Evolutionary conservation across 176 grass and related monocot genomes (phyloP), one percentile per base, ranked within the genome.

Genomic region (Secale cereale): DNA sequence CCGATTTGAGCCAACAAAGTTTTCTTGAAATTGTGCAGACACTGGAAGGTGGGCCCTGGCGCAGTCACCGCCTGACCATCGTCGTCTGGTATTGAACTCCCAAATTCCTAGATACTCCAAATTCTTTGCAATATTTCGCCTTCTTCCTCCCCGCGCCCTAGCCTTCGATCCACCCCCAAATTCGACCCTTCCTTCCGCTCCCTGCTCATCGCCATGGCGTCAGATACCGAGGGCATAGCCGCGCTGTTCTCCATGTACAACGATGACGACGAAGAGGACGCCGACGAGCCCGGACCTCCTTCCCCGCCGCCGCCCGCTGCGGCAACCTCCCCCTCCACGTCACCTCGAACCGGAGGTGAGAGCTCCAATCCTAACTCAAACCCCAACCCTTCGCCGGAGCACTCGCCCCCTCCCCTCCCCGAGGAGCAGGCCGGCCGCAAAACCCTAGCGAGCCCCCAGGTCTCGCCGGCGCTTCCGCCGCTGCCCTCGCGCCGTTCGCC

Each of bases 201-300:
- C 59, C 23, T 7, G 6, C 28, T 11, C 66, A 76, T 32, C 32
- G 28, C 40, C 79, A 97, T 97, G 94, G 89, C 87, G 85, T 91
- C 92, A 66, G 85, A 97, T 10, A 83, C 78, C 48, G 85, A 92
- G 78, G 79, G 90, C 85, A 90, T 97, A 86, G 70, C 87, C 46
- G 87, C 89, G 46, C 89, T 97, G 43, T 90, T 97, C 92, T 97
- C 94, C 72, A 90, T 94, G 94, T 97, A 97, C 89, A 86, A 87
- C 81, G 91, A 96, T 62, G 92, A 94, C 74, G 92, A 94, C 39
- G 92, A 94, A n/a, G 94, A 97, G 25, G 94, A 97, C 23, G 71
- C 23, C 25, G 79, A 93, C 80, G 89, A 88, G 78, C 66, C 85
- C 78, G 67, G 40, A 6, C 52, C 74, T 14, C 59, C 71, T 81